Evolutionary conservation across 305 asterid genomes (phyloP), one percentile per base, ranked within the genome.

Genomic region (Stenogyne calaminthoides): DNA sequence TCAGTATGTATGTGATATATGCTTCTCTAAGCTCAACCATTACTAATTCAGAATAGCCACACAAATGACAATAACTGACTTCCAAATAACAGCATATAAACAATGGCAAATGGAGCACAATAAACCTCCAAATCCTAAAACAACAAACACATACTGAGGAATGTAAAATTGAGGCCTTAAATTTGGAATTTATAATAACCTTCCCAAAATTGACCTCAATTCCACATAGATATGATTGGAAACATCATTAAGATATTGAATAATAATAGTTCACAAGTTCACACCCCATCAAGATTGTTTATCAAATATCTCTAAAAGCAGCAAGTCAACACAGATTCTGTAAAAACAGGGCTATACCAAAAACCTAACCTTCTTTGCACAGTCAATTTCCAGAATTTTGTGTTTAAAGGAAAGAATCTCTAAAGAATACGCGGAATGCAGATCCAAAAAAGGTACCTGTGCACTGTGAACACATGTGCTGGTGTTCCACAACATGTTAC

Each of bases 401-500:
- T 10, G 10, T 44, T 10, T 19, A 57, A 57, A 58, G 6, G 6
- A 54, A 54, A 55, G 11, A 58, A 54, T 37, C 19, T 37, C 19
- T 36, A 16, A 60, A 20, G 27, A 44, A 46, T 55, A 54, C 7
- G 58, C 16, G 39, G 47, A 61, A 73, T 67, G 64, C 62, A 60
- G 75, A 77, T 62, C 66, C 44, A 58, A 74, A 46, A n/a, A 63
- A 47, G 37, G 11, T 27, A 93, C 97, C 96, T 89, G 97, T 42
- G 90, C n/a, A 42, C 81, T 76, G 34, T 79, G 88, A 78, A 82
- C 87, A 70, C 76, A 67, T 20, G 87, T 76, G 77, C 72, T 64
- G 72, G 69, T 76, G 80, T 74, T 84, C 94, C 94, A 90, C 69
- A 84, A 52, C 79, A 83, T 63, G 78, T 84, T 79, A 68, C 63